Conservation (phyloP, 2,329 filamentous ascomycete species). For the Aureobasidium sp. region DNA sequence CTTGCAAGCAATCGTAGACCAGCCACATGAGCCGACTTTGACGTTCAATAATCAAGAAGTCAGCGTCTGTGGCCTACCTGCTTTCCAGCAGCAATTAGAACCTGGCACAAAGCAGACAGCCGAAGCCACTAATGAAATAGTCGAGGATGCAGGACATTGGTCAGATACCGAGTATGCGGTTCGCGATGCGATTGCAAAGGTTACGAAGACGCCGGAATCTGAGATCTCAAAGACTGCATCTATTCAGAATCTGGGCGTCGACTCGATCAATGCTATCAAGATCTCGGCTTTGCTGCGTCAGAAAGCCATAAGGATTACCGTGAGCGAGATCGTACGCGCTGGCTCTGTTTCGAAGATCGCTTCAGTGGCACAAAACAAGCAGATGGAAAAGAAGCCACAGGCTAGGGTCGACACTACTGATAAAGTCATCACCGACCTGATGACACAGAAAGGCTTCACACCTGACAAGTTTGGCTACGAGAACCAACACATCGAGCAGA, state of each 20-base stretch:
- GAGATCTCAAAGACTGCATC: constrained; percentile 54
- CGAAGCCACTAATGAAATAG: neutral
- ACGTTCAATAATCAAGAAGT: constrained; percentile 43
- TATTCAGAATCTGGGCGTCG: constrained; percentile 77
- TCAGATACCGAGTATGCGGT: constrained; percentile 32
- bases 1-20: constrained; percentile 46
- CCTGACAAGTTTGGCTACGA: constrained; percentile 28
- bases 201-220: constrained; percentile 51
- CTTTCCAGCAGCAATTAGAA: constrained; percentile 25
- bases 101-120: neutral
- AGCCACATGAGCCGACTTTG: constrained; percentile 44
- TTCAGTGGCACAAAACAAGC: constrained; percentile 20
- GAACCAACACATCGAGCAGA: constrained; percentile 39
- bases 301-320: constrained; percentile 51
- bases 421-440: constrained; percentile 11
- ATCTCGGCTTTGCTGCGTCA: constrained; percentile 62
- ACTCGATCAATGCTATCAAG: constrained; percentile 89
- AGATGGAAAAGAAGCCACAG: neutral
- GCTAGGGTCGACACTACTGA: neutral
- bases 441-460: constrained; percentile 11
- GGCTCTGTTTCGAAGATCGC: constrained; percentile 59
- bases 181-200: constrained; percentile 37
- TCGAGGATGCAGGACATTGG: constrained; percentile 17
- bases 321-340: constrained; percentile 62
- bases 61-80: constrained; percentile 57